Conservation (phyloP, 2,329 filamentous ascomycete genomes). For the Fusarium pseudocircinatum region DNA sequence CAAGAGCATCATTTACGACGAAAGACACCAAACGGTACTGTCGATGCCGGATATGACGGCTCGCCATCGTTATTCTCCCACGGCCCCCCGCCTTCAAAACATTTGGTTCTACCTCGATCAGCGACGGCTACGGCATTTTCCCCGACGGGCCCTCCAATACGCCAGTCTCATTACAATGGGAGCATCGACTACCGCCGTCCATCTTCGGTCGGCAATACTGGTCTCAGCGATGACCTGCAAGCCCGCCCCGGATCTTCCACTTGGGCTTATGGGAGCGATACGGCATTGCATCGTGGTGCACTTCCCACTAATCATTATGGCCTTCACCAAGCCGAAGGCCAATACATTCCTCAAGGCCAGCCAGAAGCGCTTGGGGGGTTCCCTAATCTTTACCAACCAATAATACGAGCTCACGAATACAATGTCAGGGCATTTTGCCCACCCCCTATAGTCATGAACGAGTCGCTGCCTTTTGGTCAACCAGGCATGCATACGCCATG, state of each 20-base stretch:
- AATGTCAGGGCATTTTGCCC: slow-evolving; percentile 53
- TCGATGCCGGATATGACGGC: slow-evolving; percentile 91
- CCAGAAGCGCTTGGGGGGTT: slow-evolving; percentile 30
- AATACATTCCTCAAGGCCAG: slow-evolving; percentile 24
- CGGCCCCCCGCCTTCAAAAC: slow-evolving; percentile 82
- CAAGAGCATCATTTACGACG: slow-evolving; percentile 83
- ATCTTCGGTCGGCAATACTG: slow-evolving; percentile 20
- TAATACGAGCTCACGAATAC: slow-evolving; percentile 50
- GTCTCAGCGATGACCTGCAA: slow-evolving; percentile 25
- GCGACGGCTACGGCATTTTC: slow-evolving; percentile 32
- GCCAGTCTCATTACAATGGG: slow-evolving; percentile 23
- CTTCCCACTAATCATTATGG: slow-evolving; percentile 26
- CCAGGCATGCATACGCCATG: slow-evolving; percentile 39
- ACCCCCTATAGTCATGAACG: slow-evolving; percentile 46
- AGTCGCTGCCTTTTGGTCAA: slow-evolving; percentile 46
- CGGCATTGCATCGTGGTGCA: slow-evolving; percentile 14
- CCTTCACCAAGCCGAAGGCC: slow-evolving; percentile 19
- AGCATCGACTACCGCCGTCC: slow-evolving; percentile 17
- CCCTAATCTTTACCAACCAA: slow-evolving; percentile 43
- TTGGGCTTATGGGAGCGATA: slow-evolving; percentile 30
- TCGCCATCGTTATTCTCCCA: slow-evolving; percentile 77
- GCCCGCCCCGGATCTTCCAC: slow-evolving; percentile 11
- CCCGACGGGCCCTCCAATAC: slow-evolving; percentile 14
- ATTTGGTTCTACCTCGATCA: slow-evolving; percentile 77
- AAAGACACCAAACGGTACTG: slow-evolving; percentile 94